Base-by-base conservation (phyloP, 1,139 yeast genomes). In the Candida sojae region DNA sequence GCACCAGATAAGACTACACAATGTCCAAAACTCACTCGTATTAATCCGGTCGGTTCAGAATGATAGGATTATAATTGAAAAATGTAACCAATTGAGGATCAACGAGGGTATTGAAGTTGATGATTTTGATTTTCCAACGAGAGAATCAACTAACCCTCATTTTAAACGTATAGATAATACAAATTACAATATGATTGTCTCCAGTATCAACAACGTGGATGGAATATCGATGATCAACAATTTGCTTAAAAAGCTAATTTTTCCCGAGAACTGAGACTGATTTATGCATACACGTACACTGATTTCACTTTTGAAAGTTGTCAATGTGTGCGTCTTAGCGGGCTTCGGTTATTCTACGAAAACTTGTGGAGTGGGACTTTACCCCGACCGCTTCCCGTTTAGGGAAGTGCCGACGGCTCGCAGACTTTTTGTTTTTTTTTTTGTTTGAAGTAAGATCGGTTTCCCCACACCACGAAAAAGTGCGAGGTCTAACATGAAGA, bases 1-100 rank as follows among this genome's bases (percentile, higher is more conserved):
- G 48, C 80, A 75, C 50, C 81, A 76, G 52, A 58, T 71, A 39
- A 54, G 80, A 30, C 55, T 76, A n/a, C 79, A 74, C 53, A 56
- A 65, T 43, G 49, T 67, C 2, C 40, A 41, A 2, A 50, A 63
- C 35, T 58, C 67, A 28, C 48, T 54, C 1, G 47, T 75, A 0
- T 26, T 49, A 3, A 43, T 63, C 2, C 58, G 59, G 0, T 52
- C 58, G 1, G 66, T 65, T 2, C 52, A 53, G 5, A 67, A 64
- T 33, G 57, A 63, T 39, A 57, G 65, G 25, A 56, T 71, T 2
- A 61, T 74, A 3, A 66, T 75, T 12, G 82, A 77, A 51, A 56
- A 65, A 37, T 70, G 78, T 48, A 2, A 26, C 10, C 39, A 30
- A 4, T 37, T 52, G 23, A 23, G 28, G 10, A 64, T 40, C 67